These are phyloP conservation scores for Nelumbo lutea DNA, from an alignment of 164 flowering plant genomes.

Conservation along the genomic window DNA sequence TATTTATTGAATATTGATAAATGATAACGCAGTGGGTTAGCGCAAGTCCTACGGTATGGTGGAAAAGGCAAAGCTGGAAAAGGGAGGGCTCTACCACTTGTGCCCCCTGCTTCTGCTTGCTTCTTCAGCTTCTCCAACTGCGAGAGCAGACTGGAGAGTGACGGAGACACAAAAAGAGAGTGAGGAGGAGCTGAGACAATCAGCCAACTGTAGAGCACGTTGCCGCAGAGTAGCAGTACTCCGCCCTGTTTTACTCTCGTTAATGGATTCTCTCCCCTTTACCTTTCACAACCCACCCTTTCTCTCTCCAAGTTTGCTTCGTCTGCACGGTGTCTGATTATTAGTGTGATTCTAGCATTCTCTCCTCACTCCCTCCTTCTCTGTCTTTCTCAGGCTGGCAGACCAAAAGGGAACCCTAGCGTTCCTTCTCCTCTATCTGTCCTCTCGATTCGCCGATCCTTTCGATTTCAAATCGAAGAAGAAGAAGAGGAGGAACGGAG, in stretches of 20 bases:
- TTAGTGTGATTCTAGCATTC: conserved; percentile 9
- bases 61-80: conserved; percentile 19
- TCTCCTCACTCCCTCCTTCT: not conserved
- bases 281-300: not conserved
- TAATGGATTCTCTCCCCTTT: conserved; percentile 15
- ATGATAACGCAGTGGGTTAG: no score
- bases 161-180: not conserved
- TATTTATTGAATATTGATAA: no score
- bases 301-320: conserved; percentile 28
- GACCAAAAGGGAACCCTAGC: conserved; percentile 38
- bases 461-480: conserved; percentile 37
- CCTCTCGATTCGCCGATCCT: conserved; percentile 17
- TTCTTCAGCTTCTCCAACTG: conserved; percentile 9
- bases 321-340: conserved; percentile 33
- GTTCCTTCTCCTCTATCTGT: conserved; percentile 18
- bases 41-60: conserved; percentile 31
- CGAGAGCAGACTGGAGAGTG: conserved; percentile 3
- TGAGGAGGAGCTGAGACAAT: not conserved
- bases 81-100: conserved; percentile 14
- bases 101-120: conserved; percentile 9
- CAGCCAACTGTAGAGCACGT: conserved; percentile 10
- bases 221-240: conserved; percentile 15
- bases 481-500: conserved; percentile 18
- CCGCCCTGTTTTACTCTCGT: not conserved
- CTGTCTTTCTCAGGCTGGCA: conserved; percentile 29